Conservation (phyloP, 805 yeast species). For the Maudiozyma barnettii region DNA sequence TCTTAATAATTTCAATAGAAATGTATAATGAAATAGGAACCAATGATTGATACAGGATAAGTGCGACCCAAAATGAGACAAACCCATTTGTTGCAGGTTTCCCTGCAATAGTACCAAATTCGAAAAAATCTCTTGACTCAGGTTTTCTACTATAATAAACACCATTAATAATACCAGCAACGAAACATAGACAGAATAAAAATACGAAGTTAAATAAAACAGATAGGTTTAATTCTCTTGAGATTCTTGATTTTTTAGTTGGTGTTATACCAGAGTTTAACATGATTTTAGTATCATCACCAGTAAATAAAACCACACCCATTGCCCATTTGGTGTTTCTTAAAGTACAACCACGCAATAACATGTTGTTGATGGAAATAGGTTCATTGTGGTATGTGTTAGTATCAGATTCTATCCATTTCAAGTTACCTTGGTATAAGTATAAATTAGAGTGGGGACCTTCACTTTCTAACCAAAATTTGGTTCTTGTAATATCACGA, state of each 20-base stretch:
- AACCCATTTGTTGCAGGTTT: conserved; percentile 60
- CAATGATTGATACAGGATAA: conserved; percentile 67
- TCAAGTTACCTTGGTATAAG: conserved; percentile 64
- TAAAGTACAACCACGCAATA: conserved; percentile 67
- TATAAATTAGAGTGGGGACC: conserved; percentile 80
- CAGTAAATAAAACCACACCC: conserved; percentile 70
- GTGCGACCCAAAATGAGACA: conserved; percentile 64
- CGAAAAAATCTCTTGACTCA: conserved; percentile 53
- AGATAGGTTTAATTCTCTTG: conserved; percentile 61
- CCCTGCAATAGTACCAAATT: conserved; percentile 61
- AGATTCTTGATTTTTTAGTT: conserved; percentile 63
- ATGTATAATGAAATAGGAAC: conserved; percentile 79
- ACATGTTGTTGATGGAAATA: conserved; percentile 57
- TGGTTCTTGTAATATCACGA: conserved; percentile 40
- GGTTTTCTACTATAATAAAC: conserved; percentile 40
- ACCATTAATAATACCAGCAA: conserved; percentile 66
- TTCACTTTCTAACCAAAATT: conserved; percentile 66
- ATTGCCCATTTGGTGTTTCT: conserved; percentile 80
- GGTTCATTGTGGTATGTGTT: conserved; percentile 40
- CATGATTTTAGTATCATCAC: conserved; percentile 75
- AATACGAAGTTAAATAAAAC: conserved; percentile 59
- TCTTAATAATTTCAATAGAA: conserved; percentile 73
- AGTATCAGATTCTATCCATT: conserved; percentile 33
- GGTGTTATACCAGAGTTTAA: conserved; percentile 78
- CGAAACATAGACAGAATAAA: conserved; percentile 57